Base-by-base conservation (phyloP, 305 asterid species). In the Solanum aculeatissimum region DNA sequence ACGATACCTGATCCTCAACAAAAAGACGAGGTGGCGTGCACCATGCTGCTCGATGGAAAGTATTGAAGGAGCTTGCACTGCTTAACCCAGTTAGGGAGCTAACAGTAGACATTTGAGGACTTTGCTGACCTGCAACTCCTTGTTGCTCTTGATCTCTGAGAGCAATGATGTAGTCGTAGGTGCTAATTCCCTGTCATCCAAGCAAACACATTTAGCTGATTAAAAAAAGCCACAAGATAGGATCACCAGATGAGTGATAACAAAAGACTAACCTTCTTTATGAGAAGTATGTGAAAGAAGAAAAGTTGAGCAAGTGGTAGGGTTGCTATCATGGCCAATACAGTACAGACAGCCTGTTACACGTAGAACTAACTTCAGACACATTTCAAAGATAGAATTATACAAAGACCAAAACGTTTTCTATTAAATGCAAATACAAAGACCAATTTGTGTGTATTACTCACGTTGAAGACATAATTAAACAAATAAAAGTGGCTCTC, bases 281-380 rank as follows among this genome's bases (percentile, higher is more conserved):
- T 95, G 75, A 97, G 92, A 88, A 97, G 99, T 83, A 97, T 92
- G 91, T 97, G 99, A 90, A 97, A 97, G 97, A 95, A 95, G 98
- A 97, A 97, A 81, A 97, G 98, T 86, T 97, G 99, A 85, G 93
- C 96, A 25, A 97, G 92, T 1, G 99, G 99, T 69, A 97, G 86
- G 65, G 98, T 97, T 38, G 99, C 99, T 86, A 97, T 91, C 99
- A 97, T 97, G 85, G 99, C 98, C 91, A 97, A 88, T 87, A 97
- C 88, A 27, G 99, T 94, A 90, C 99, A 97, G 32, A 94, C 96
- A 42, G 93, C 97, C 98, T 97, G 93, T 63, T 66, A 87, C 65
- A 51, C 18, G 29, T 27, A 29, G 42, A 51, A 77, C 65, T 18
- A 51, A 9, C 12, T 25, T 77, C 65, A 74, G 60, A 51, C 29